Evolutionary conservation across 129 eudicot genomes (phyloP).

Genomic region (Artemisia annua): DNA sequence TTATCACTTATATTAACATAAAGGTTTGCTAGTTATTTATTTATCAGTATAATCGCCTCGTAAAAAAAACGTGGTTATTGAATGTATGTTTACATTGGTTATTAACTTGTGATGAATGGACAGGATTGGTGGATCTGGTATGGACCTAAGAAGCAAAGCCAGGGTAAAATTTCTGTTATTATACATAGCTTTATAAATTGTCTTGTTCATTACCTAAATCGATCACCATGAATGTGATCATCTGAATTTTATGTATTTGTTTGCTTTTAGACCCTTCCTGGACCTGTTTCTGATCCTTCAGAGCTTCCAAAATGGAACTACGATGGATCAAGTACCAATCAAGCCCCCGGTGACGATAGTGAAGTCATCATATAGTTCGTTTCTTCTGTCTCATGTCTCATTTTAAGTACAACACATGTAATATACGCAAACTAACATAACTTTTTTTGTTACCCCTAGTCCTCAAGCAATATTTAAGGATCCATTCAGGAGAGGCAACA

Average conservation of each 20-base stretch:
- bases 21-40: no score
- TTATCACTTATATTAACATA: no score
- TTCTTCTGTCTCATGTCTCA: background rate
- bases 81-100: background rate
- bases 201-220: no score
- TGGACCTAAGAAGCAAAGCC: slow-evolving; percentile 83
- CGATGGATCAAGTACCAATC: slow-evolving; percentile 82
- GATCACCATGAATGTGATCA: background rate
- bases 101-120: slow-evolving; percentile 26
- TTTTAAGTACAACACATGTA: background rate
- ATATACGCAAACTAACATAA: background rate
- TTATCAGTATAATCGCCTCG: background rate
- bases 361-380: slow-evolving; percentile 75
- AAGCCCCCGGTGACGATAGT: slow-evolving; percentile 79
- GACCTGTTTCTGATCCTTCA: slow-evolving; percentile 60
- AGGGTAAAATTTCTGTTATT: slow-evolving; percentile 43
- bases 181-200: no score
- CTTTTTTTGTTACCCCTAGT: slow-evolving; percentile 29
- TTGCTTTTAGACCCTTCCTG: slow-evolving; percentile 52
- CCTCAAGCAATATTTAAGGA: slow-evolving; percentile 84
- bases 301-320: slow-evolving; percentile 86
- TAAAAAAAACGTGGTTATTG: background rate
- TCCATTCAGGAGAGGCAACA: slow-evolving; percentile 83
- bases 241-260: background rate
- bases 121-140: slow-evolving; percentile 84